Conservation (phyloP, 73 alveolate species). For the Breviolum minutum region DNA sequence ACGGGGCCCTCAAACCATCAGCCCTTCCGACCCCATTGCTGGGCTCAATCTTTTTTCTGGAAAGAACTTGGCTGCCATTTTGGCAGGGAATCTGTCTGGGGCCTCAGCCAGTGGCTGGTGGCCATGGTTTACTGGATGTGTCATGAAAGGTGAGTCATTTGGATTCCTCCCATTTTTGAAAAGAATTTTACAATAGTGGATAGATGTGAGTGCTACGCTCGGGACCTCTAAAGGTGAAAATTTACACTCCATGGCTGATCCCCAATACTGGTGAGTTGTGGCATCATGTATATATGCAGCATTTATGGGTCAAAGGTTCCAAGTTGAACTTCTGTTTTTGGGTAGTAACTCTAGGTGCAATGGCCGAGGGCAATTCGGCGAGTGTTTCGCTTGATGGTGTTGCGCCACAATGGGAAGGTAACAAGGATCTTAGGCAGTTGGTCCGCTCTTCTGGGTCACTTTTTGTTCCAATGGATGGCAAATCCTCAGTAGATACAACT, state of each 20-base stretch:
- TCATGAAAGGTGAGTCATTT: background rate
- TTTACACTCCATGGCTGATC: background rate
- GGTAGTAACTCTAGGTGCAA: background rate
- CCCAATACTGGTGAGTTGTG: too few relatives aligned
- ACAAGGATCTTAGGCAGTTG: background rate
- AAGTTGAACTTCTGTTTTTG: background rate
- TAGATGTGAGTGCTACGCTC: background rate
- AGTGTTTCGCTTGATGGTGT: background rate
- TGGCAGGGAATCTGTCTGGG: background rate
- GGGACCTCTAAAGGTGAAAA: background rate
- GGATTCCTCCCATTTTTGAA: background rate
- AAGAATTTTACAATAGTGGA: too few relatives aligned
- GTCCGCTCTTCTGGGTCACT: background rate
- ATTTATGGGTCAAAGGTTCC: too few relatives aligned
- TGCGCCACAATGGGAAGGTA: background rate
- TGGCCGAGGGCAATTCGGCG: background rate
- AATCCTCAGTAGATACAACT: background rate
- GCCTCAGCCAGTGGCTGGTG: background rate
- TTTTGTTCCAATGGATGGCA: background rate
- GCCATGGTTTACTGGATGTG: background rate
- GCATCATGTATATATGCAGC: background rate
- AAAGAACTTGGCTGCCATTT: background rate
- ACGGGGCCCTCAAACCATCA: background rate
- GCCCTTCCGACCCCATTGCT: background rate
- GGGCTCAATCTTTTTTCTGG: background rate